These are phyloP conservation scores for Alternaria dauci DNA, from an alignment of 2,329 filamentous ascomycete genomes.

Conservation along the genomic window DNA sequence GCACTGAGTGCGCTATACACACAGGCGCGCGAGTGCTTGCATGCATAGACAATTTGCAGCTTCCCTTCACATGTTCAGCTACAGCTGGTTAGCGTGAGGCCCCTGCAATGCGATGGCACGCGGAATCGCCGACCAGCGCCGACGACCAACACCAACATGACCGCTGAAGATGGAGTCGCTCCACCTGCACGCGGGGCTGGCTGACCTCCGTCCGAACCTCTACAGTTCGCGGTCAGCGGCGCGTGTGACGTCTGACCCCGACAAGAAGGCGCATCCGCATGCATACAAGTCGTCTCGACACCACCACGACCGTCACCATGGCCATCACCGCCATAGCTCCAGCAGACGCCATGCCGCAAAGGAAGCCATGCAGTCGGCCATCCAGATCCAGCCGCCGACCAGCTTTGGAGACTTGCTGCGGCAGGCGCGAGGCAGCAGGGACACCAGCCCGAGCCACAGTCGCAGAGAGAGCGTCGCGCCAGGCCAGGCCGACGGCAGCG, in stretches of 20 bases:
- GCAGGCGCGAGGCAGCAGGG: slow-evolving; percentile 43
- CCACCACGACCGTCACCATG: slow-evolving; percentile 39
- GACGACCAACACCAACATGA: slow-evolving; percentile 12
- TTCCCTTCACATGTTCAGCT: slow-evolving; percentile 9
- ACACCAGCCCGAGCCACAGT: slow-evolving; percentile 42
- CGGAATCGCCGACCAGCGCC: background rate
- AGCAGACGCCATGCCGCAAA: slow-evolving; percentile 49
- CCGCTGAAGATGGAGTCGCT: slow-evolving; percentile 37
- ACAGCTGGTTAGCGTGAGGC: slow-evolving; percentile 13
- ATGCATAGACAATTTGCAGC: background rate
- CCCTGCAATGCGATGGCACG: slow-evolving; percentile 19
- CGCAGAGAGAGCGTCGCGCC: slow-evolving; percentile 38
- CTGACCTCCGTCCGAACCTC: slow-evolving; percentile 34
- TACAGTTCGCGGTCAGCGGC: slow-evolving; percentile 31
- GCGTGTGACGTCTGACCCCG: slow-evolving; percentile 40
- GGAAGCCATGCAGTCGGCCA: slow-evolving; percentile 56
- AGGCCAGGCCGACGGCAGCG: slow-evolving; percentile 17
- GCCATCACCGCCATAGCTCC: slow-evolving; percentile 42
- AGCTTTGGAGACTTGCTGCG: slow-evolving; percentile 56
- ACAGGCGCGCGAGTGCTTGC: background rate
- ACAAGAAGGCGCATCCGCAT: slow-evolving; percentile 40
- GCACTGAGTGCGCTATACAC: background rate
- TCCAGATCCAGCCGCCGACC: slow-evolving; percentile 55
- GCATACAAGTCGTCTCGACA: slow-evolving; percentile 33
- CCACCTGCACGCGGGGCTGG: slow-evolving; percentile 28